Evolutionary conservation across 768 basidiomycete genomes (phyloP), one percentile per base, ranked within the genome.

Genomic region (Kwoniella sp.): DNA sequence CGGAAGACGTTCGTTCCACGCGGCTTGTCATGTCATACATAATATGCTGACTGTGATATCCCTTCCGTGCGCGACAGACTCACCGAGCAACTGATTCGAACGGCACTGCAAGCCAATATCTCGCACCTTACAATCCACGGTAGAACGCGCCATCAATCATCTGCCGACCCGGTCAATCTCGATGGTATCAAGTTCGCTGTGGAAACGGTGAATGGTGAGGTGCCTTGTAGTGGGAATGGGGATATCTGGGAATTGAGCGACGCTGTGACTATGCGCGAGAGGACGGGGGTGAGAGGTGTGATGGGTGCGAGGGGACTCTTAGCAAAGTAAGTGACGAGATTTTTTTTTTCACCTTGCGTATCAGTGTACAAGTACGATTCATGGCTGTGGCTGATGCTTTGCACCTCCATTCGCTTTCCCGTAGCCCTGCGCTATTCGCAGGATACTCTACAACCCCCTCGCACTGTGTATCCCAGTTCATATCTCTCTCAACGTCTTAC

Each of bases 271-370:
- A 82, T 82, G 68, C 65, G 83, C 24, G 60, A 67, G 19, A 73
- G 68, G 58, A 82, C 81, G 13, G 81, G 81, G 0, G 82, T 81
- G 0, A 64, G 75, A 25, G 83, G 82, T 2, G 82, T 83, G 1
- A 84, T 84, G 83, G 83, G 77, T 53, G 83, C 83, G 0, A 68
- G 83, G 15, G 83, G 83, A 0, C 57, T 84, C 58, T 67, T 84
- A 30, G 83, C 82, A 1, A 84, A 84, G 78, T 79, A 59, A 70
- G 78, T 68, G 13, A 2, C 24, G 10, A 13, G 33, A 33, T 33
- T 33, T 33, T 5, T 5, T 9, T 9, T 21, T 22, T 33, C n/a
- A 19, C 37, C 25, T 26, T 48, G 22, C 21, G 22, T n/a, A 19
- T 24, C 0, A 5, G 5, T 47, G 6, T 47, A 29, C 50, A 17